Percentiles rank a stretch among this genome's conserved stretches.
Evolutionary conservation across 192 early-diverging fungal species (phyloP).

Genomic region (Chytriomyces sp.): DNA sequence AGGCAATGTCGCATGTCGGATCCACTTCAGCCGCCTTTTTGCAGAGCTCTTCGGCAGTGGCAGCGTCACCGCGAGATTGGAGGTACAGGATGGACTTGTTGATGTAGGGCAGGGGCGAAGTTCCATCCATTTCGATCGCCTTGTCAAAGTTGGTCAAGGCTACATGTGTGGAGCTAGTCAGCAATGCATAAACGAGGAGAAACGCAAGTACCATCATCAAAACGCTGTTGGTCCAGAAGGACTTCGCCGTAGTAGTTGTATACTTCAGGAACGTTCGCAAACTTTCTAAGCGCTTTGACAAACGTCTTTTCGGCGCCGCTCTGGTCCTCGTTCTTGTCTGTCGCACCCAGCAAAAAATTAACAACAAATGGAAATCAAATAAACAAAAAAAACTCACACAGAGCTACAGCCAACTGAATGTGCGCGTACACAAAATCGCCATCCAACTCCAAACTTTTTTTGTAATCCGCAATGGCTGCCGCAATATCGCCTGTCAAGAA

Average conservation of each 20-base stretch:
- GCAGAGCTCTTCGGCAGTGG: constrained; percentile 74
- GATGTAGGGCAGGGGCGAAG: constrained; percentile 95
- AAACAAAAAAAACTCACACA: no score
- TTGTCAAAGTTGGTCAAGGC: constrained; percentile 86
- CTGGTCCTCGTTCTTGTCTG: constrained; percentile 86
- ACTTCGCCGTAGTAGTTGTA: constrained; percentile 99
- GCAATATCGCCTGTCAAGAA: constrained; percentile 84
- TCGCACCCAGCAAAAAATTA: no score
- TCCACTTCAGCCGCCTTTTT: constrained; percentile 85
- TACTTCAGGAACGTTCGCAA: constrained; percentile 80
- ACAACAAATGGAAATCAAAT: no score
- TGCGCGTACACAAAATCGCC: constrained; percentile 82
- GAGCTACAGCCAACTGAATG: constrained; percentile 92
- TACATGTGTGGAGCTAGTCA: constrained; percentile 3
- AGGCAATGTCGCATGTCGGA: constrained; percentile 94
- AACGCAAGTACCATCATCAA: no score
- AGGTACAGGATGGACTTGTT: constrained; percentile 81
- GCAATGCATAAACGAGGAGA: constrained; percentile 30
- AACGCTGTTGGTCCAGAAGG: constrained; percentile 80
- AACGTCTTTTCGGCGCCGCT: constrained; percentile 75
- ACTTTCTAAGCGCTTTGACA: constrained; percentile 74
- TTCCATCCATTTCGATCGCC: constrained; percentile 76
- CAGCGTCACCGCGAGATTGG: constrained; percentile 76
- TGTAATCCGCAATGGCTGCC: constrained; percentile 83
- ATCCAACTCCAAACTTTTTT: constrained; percentile 76